Evolutionary conservation across 805 yeast genomes (phyloP), one percentile per base, ranked within the genome.

Genomic region (Metschnikowia anglica): DNA sequence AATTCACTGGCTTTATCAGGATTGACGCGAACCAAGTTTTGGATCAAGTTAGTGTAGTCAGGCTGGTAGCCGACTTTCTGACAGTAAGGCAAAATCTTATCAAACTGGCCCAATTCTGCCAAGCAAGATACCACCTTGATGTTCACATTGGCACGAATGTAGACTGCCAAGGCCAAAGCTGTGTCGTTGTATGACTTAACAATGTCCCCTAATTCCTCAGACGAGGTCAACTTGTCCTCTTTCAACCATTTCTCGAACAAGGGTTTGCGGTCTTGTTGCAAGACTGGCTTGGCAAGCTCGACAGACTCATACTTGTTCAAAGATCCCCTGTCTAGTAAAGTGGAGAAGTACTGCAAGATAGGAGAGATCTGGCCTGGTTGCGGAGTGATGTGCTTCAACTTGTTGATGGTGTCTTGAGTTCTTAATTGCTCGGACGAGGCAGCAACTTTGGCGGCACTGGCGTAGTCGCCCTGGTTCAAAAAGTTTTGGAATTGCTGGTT

Each of bases 1-100:
- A 93, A 93, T 67, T 93, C 99, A 30, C 96, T 87, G 20, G 97
- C 99, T 66, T 88, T 88, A 59, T 93, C 99, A n/a, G 99, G 97
- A 63, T 86, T 89, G 19, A 86, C 81, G 65, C 98, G 83, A 36
- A 91, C 81, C 56, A 93, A 79, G 67, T 88, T 87, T 62, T 95
- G 97, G 56, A 93, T 80, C 68, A 93, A 76, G 47, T 87, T 84
- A 37, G 93, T 80, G 66, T 81, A 93, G 68, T 93, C 95, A 47
- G 99, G 97, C 55, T 79, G 77, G 70, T 85, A 93, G 49, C 81
- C 81, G 46, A 85, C 93, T 70, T 88, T 88, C 66, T 86, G 85
- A 67, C 96, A 85, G 69, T 86, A 93, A 40, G 99, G 97, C 52
- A 89, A 68, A 51, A 93, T 93, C 73, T 90, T 91, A 62, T 90